Conservation (phyloP, 768 basidiomycete genomes). For the Mycena epipterygia region DNA sequence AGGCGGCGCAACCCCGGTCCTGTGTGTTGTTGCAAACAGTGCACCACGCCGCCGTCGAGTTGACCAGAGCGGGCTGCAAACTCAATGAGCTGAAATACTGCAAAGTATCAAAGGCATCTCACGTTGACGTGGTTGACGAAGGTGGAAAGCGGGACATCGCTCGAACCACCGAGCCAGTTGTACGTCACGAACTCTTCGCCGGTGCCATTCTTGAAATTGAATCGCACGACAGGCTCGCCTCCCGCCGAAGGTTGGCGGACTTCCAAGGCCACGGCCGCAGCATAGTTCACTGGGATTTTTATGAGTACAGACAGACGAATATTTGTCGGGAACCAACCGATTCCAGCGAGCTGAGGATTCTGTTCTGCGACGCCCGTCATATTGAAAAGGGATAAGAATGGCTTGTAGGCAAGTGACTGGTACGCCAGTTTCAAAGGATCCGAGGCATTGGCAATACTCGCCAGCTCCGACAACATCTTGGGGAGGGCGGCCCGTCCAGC, state of each 20-base stretch:
- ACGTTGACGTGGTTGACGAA: constrained; percentile 61
- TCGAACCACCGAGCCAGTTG: constrained; percentile 57
- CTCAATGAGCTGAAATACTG: constrained; percentile 6
- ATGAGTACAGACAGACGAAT: not conserved
- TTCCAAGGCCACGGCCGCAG: constrained; percentile 70
- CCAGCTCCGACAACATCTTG: constrained; percentile 67
- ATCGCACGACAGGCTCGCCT: constrained; percentile 66
- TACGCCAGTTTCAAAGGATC: constrained; percentile 71
- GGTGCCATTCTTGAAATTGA: constrained; percentile 82
- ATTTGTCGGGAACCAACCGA: constrained; percentile 56
- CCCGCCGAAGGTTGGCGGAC: constrained; percentile 62
- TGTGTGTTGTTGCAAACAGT: constrained; percentile 66
- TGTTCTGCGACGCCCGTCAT: constrained; percentile 72
- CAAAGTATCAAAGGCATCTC: not conserved
- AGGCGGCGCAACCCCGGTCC: constrained; percentile 68
- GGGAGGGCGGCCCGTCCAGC: constrained; percentile 76
- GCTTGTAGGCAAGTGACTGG: constrained; percentile 80
- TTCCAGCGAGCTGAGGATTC: constrained; percentile 67
- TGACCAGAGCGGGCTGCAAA: constrained; percentile 62
- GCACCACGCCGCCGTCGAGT: constrained; percentile 72
- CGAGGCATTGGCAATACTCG: constrained; percentile 61
- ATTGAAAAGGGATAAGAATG: constrained; percentile 83
- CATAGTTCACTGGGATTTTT: constrained; percentile 67
- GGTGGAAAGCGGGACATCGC: constrained; percentile 67
- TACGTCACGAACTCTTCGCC: constrained; percentile 62